Conservation (phyloP, 306 rosid genomes). For the Boehmeria nivea region DNA sequence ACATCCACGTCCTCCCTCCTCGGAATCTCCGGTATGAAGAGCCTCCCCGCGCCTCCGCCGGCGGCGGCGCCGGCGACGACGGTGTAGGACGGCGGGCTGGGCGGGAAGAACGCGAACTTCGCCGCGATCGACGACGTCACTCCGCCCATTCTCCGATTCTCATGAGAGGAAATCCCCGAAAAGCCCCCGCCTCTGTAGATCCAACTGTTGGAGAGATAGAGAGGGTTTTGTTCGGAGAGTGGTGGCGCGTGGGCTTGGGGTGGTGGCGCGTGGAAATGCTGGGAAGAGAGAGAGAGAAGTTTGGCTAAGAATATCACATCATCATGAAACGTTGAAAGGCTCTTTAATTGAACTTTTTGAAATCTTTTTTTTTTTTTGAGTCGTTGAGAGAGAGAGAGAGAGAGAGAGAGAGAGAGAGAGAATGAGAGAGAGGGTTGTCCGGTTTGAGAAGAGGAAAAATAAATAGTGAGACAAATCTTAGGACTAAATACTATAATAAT, state of each 20-base stretch:
- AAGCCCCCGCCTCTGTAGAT: background rate
- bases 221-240: slow-evolving; percentile 7
- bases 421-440: no score
- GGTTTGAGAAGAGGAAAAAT: no score
- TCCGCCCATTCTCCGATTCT: slow-evolving; percentile 67
- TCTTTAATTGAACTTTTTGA: background rate
- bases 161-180: slow-evolving; percentile 33
- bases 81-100: slow-evolving; percentile 79
- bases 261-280: slow-evolving; percentile 20
- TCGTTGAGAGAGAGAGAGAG: background rate
- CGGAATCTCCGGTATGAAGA: slow-evolving; percentile 68
- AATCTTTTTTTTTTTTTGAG: background rate
- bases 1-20: slow-evolving; percentile 78
- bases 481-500: no score
- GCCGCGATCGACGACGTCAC: slow-evolving; percentile 95
- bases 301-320: background rate
- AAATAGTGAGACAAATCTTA: no score
- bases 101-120: slow-evolving; percentile 93
- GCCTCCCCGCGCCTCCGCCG: slow-evolving; percentile 19
- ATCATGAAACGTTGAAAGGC: background rate
- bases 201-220: background rate
- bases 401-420: no score
- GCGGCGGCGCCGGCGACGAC: slow-evolving; percentile 35
- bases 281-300: background rate
- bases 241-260: slow-evolving; percentile 8